Evolutionary conservation across 768 basidiomycete species (phyloP).

Genomic region (Tylopilus intermedius): DNA sequence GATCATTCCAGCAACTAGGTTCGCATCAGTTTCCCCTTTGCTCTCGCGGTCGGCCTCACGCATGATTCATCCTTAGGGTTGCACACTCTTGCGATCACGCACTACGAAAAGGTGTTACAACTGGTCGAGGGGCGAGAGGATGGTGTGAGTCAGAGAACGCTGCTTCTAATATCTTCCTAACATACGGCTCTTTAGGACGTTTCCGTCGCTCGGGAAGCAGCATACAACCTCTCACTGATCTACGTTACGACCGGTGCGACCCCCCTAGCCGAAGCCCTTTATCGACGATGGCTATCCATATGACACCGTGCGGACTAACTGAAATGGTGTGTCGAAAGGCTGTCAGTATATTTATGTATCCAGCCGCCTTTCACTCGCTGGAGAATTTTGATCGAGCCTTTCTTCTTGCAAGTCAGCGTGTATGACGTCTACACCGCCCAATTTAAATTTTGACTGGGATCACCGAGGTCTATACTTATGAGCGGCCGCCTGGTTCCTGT

Average conservation of each 20-base stretch:
- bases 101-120: constrained; percentile 75
- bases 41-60: background rate
- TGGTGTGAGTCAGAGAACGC: background rate
- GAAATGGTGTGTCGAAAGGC: background rate
- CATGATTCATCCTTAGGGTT: constrained; percentile 47
- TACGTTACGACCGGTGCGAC: constrained; percentile 75
- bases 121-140: constrained; percentile 41
- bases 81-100: constrained; percentile 72
- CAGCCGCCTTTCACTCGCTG: background rate
- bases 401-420: background rate
- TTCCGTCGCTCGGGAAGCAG: constrained; percentile 12
- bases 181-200: background rate
- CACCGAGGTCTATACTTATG: background rate
- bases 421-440: background rate
- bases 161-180: background rate
- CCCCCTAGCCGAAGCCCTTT: constrained; percentile 63
- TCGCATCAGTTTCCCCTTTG: background rate
- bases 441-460: constrained; percentile 6
- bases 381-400: background rate
- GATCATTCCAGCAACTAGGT: constrained; percentile 56
- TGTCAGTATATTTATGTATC: background rate
- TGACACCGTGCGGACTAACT: constrained; percentile 27
- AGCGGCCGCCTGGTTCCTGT: background rate
- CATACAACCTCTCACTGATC: constrained; percentile 68
- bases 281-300: constrained; percentile 79